phyloP scores from a whole-genome alignment of 768 basidiomycete species.

The Leccinum rimulosum region DNA sequence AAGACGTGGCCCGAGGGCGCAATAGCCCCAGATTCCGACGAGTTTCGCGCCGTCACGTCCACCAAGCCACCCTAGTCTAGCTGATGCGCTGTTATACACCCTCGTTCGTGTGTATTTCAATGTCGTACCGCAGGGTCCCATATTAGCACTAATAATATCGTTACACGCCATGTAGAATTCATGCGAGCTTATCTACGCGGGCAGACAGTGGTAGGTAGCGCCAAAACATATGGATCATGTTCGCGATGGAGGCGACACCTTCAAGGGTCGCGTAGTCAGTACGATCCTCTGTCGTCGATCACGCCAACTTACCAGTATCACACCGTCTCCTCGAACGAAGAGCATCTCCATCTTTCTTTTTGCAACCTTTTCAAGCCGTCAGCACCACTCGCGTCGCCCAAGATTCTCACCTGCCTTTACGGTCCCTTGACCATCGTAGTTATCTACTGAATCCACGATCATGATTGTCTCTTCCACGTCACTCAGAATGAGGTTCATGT shows the following conservation, averaged over 20 bases:
- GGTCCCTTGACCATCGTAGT: slow-evolving; percentile 51
- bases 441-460: slow-evolving; percentile 86
- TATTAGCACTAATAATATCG: slow-evolving; percentile 4
- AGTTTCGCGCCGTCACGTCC: slow-evolving; percentile 29
- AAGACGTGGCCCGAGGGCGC: slow-evolving; percentile 71
- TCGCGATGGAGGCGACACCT: slow-evolving; percentile 83
- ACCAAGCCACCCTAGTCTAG: slow-evolving; percentile 4
- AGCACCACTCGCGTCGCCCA: neutral
- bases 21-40: slow-evolving; percentile 61
- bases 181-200: slow-evolving; percentile 27
- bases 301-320: slow-evolving; percentile 72
- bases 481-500: slow-evolving; percentile 98
- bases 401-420: slow-evolving; percentile 55
- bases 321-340: slow-evolving; percentile 95
- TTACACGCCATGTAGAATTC: slow-evolving; percentile 11
- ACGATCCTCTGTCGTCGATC: neutral
- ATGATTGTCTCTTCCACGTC: slow-evolving; percentile 98
- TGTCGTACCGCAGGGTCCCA: neutral
- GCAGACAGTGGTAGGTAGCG: slow-evolving; percentile 18
- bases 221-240: slow-evolving; percentile 38
- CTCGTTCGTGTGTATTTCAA: slow-evolving; percentile 7
- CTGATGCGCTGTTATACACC: neutral
- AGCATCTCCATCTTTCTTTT: slow-evolving; percentile 97
- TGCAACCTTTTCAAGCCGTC: slow-evolving; percentile 56
- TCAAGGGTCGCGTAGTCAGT: slow-evolving; percentile 15